A percentile compares a stretch with the other conserved stretches of the same genome.
Evolutionary conservation across 2,329 filamentous ascomycete species (phyloP).

Genomic region (Penicillium frequentans): DNA sequence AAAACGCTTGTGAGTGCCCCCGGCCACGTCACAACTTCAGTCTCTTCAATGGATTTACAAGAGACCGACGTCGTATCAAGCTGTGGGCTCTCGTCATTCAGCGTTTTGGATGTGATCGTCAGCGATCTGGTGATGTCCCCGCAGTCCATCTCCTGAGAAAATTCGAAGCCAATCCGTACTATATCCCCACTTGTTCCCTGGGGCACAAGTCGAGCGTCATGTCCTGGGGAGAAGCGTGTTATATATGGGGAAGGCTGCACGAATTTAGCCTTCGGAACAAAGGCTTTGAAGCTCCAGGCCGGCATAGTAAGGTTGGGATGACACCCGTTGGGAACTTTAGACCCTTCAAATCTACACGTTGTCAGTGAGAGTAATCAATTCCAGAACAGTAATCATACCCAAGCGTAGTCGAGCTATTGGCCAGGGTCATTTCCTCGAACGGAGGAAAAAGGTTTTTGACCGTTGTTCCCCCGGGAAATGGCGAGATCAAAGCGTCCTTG

Average conservation of each 20-base stretch:
- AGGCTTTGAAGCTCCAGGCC: conserved; percentile 60
- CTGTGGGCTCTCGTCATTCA: conserved; percentile 40
- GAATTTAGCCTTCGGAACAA: conserved; percentile 55
- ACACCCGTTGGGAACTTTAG: conserved; percentile 55
- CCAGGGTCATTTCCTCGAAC: conserved; percentile 55
- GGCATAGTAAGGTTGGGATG: conserved; percentile 53
- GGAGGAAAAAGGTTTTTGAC: conserved; percentile 67
- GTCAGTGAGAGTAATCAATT: not conserved
- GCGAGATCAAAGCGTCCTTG: conserved; percentile 53
- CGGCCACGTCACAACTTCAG: not conserved
- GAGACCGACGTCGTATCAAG: conserved; percentile 46
- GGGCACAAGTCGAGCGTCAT: conserved; percentile 59
- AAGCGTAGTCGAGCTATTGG: conserved; percentile 45
- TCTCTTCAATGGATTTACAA: conserved; percentile 35
- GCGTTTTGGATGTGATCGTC: conserved; percentile 53
- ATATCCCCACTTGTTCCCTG: conserved; percentile 41
- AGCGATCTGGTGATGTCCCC: conserved; percentile 52
- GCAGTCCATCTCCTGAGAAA: conserved; percentile 63
- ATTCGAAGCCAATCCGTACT: conserved; percentile 53
- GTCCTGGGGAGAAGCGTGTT: conserved; percentile 60
- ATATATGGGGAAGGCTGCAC: conserved; percentile 55
- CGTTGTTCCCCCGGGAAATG: conserved; percentile 53
- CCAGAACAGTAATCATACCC: conserved; percentile 10
- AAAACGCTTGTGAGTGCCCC: not conserved
- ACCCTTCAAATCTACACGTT: conserved; percentile 41